Evolutionary conservation across 2,329 filamentous ascomycete genomes (phyloP).

Genomic region (Monosporascus ibericus): DNA sequence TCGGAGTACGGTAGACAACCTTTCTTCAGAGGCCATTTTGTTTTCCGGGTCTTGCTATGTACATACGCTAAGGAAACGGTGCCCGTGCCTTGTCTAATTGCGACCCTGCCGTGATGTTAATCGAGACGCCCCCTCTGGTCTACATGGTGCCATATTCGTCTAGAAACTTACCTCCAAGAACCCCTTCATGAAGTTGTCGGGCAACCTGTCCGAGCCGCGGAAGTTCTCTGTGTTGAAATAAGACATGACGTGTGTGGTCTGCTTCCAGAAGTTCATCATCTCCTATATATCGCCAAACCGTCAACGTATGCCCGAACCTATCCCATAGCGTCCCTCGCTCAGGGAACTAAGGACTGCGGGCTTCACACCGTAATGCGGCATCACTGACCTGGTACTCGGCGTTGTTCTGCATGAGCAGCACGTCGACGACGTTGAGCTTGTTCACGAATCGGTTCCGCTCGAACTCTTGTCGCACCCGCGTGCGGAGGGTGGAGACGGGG

Average conservation of each 20-base stretch:
- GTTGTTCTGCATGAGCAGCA: slow-evolving; percentile 84
- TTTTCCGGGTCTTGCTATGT: slow-evolving; percentile 29
- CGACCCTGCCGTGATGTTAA: slow-evolving; percentile 39
- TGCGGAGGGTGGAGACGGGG: slow-evolving; percentile 80
- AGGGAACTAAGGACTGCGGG: neutral
- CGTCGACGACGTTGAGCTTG: slow-evolving; percentile 81
- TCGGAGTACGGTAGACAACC: slow-evolving; percentile 22
- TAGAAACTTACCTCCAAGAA: slow-evolving; percentile 76
- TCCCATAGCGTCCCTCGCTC: neutral
- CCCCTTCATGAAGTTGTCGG: slow-evolving; percentile 84
- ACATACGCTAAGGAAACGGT: slow-evolving; percentile 28
- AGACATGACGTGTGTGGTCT: slow-evolving; percentile 89
- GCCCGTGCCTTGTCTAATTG: slow-evolving; percentile 39
- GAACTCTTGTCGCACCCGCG: slow-evolving; percentile 93
- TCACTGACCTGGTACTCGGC: slow-evolving; percentile 79
- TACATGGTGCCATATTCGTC: slow-evolving; percentile 1
- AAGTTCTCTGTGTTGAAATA: slow-evolving; percentile 86
- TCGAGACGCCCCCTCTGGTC: neutral
- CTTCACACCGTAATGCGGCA: neutral
- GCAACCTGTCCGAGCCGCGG: slow-evolving; percentile 71
- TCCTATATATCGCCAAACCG: slow-evolving; percentile 51
- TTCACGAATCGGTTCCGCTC: slow-evolving; percentile 91
- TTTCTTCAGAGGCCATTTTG: slow-evolving; percentile 25
- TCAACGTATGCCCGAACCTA: neutral
- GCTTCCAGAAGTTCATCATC: slow-evolving; percentile 99